Conservation (phyloP, 176 grass and related monocot species). For the Areca catechu region DNA sequence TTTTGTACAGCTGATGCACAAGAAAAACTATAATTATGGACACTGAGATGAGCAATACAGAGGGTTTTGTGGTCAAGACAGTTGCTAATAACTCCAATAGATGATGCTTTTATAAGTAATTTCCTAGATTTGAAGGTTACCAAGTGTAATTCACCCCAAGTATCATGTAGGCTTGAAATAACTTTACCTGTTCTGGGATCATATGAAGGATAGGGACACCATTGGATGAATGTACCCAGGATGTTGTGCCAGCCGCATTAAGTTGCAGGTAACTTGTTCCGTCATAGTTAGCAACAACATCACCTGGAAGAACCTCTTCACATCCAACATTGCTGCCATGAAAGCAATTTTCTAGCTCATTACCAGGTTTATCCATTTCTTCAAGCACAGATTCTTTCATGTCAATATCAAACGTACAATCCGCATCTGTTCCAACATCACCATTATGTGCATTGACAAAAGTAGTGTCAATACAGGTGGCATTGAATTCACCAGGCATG, state of each 20-base stretch:
- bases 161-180: no score
- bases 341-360: constrained; percentile 38
- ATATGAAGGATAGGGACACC: constrained; percentile 38
- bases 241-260: constrained; percentile 36
- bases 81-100: no score
- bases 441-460: constrained; percentile 30
- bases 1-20: no score
- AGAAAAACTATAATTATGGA: no score
- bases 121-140: not conserved
- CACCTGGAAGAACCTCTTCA: constrained; percentile 18
- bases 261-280: constrained; percentile 29
- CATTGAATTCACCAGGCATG: constrained; percentile 26
- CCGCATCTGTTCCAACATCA: constrained; percentile 36
- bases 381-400: constrained; percentile 49
- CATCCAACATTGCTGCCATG: constrained; percentile 15
- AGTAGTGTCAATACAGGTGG: constrained; percentile 20
- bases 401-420: constrained; percentile 63
- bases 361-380: constrained; percentile 32
- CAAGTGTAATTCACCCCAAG: not conserved
- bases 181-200: constrained; percentile 71
- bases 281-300: constrained; percentile 29
- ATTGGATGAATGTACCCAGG: constrained; percentile 45
- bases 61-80: no score
- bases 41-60: no score
- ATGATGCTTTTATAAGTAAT: not conserved